A percentile compares a stretch with the other conserved stretches of the same genome.
phyloP scores from a whole-genome alignment of 1,284 basidiomycete genomes.

The Cutaneotrichosporon sp. region DNA sequence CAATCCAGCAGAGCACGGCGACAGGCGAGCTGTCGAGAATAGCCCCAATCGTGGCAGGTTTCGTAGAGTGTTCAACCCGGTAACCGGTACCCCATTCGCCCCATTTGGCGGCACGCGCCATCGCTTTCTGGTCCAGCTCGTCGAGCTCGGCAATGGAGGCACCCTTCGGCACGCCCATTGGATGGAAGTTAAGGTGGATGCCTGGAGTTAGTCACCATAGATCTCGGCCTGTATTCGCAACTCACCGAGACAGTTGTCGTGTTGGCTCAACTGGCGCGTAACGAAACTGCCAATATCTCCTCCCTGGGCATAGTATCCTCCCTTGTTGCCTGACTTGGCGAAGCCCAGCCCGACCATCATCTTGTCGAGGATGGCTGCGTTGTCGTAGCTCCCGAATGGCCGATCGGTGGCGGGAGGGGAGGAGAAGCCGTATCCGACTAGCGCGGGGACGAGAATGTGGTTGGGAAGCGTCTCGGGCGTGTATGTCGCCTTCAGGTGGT shows the following conservation, averaged over 20 bases:
- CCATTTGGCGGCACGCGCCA: conserved; percentile 12
- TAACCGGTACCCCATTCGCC: conserved; percentile 15
- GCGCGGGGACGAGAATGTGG: conserved; percentile 34
- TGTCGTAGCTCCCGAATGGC: conserved; percentile 33
- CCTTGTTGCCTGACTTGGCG: neutral
- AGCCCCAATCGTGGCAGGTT: conserved; percentile 47
- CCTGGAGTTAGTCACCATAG: conserved; percentile 10
- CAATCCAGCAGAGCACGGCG: conserved; percentile 49
- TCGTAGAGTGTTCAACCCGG: conserved; percentile 36
- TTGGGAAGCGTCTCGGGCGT: conserved; percentile 30
- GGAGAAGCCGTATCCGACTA: conserved; percentile 42
- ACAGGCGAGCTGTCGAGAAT: conserved; percentile 45
- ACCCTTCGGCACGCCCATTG: conserved; percentile 9
- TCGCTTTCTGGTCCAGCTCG: conserved; percentile 8
- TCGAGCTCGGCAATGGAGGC: conserved; percentile 12
- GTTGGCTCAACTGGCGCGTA: conserved; percentile 20
- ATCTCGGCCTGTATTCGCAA: neutral
- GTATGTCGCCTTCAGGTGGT: conserved; percentile 25
- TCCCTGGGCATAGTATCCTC: conserved; percentile 44
- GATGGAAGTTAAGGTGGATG: conserved; percentile 34
- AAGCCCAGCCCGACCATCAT: conserved; percentile 47
- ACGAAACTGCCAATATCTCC: conserved; percentile 44
- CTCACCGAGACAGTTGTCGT: conserved; percentile 35
- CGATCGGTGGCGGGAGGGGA: conserved; percentile 36
- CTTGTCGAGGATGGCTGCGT: conserved; percentile 33